These are phyloP conservation scores for Osmanthus fragrans DNA, from an alignment of 257 asterid genomes.

Conservation along the genomic window DNA sequence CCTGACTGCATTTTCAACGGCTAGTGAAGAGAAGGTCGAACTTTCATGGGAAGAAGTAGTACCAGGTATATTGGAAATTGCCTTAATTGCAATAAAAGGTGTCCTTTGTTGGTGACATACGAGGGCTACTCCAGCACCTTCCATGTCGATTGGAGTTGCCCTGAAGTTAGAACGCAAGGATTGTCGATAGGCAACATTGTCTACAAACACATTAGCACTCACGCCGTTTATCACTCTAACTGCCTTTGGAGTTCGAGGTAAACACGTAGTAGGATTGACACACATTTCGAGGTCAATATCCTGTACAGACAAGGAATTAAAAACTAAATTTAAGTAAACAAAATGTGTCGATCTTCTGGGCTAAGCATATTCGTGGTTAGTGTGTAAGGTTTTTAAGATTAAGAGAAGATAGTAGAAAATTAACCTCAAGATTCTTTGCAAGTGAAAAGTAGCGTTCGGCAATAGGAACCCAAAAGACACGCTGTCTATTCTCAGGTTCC, in stretches of 20 bases:
- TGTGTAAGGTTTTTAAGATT: too few relatives aligned
- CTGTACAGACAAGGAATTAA: neutral
- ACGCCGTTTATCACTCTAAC: constrained; percentile 23
- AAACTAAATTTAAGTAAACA: neutral
- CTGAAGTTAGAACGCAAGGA: constrained; percentile 27
- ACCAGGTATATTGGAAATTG: constrained; percentile 31
- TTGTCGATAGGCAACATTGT: constrained; percentile 26
- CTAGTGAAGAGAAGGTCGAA: constrained; percentile 18
- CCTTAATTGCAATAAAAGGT: constrained; percentile 22
- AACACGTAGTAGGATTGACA: constrained; percentile 18
- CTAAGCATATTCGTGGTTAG: too few relatives aligned
- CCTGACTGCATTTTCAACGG: constrained; percentile 19
- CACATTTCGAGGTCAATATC: constrained; percentile 18
- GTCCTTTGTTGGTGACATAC: constrained; percentile 26
- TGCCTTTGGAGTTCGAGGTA: constrained; percentile 20
- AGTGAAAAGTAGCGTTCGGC: constrained; percentile 13
- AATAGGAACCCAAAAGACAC: constrained; percentile 30
- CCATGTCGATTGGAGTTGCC: constrained; percentile 35
- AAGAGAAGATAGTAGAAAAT: neutral
- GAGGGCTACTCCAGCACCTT: constrained; percentile 31
- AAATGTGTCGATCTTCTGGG: too few relatives aligned
- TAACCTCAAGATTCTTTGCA: constrained; percentile 21
- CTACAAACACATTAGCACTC: constrained; percentile 24
- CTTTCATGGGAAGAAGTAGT: constrained; percentile 24
- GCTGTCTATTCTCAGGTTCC: constrained; percentile 25